phyloP scores from a whole-genome alignment of 2,329 filamentous ascomycete genomes.

The Metarhizium anisopliae region DNA sequence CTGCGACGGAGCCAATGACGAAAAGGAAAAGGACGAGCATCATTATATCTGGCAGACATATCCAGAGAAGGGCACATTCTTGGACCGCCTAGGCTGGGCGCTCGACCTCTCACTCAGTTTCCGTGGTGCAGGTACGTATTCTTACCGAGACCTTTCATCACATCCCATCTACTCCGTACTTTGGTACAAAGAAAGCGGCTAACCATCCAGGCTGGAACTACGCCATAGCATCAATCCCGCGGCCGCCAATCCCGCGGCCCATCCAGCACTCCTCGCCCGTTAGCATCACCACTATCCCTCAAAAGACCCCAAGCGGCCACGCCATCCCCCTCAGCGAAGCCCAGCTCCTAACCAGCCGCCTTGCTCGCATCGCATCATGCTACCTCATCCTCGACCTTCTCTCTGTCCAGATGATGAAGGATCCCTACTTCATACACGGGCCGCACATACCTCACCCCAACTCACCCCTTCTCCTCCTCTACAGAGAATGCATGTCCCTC shows the following conservation, averaged over 20 bases:
- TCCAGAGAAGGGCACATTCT: slow-evolving; percentile 39
- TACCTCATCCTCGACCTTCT: slow-evolving; percentile 64
- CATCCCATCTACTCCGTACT: too few species aligned
- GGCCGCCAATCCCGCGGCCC: slow-evolving; percentile 29
- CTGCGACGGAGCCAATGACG: neutral
- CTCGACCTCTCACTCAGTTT: slow-evolving; percentile 46
- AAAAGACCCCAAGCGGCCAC: slow-evolving; percentile 36
- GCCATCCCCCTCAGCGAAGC: slow-evolving; percentile 30
- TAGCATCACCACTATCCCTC: slow-evolving; percentile 31
- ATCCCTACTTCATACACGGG: slow-evolving; percentile 66
- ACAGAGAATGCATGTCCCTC: slow-evolving; percentile 49
- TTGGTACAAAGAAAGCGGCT: neutral
- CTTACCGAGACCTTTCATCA: neutral
- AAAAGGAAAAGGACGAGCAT: slow-evolving; percentile 15
- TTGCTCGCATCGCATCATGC: slow-evolving; percentile 38
- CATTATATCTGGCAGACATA: slow-evolving; percentile 55
- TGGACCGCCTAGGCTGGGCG: slow-evolving; percentile 44
- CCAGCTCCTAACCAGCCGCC: slow-evolving; percentile 35
- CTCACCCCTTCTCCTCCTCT: slow-evolving; percentile 37
- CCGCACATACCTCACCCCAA: slow-evolving; percentile 33
- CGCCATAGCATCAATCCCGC: slow-evolving; percentile 41
- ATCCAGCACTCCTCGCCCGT: slow-evolving; percentile 26
- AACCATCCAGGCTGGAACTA: slow-evolving; percentile 44
- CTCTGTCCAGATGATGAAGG: slow-evolving; percentile 60
- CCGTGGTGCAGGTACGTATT: slow-evolving; percentile 40